A percentile compares a stretch with the other conserved stretches of the same genome.
phyloP scores from a whole-genome alignment of 805 yeast genomes.

The Wickerhamiella azyma region DNA sequence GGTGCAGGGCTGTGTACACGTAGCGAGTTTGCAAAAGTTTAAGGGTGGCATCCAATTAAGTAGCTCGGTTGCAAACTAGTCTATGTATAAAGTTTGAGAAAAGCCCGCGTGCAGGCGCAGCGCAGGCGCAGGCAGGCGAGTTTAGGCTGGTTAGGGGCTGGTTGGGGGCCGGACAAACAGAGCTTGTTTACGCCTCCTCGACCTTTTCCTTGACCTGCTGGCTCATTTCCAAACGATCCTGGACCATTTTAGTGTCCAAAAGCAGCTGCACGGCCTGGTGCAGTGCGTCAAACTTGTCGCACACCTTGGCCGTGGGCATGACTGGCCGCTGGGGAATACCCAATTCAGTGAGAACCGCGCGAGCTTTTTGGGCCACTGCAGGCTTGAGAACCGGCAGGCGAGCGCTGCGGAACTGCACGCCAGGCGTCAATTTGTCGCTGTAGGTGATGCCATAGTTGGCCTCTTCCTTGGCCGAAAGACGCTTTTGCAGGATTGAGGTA shows the following conservation, averaged over 20 bases:
- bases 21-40: too few relatives aligned
- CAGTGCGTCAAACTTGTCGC: slow-evolving; percentile 63
- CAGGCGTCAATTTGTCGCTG: slow-evolving; percentile 47
- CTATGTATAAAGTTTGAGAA: too few relatives aligned
- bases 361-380: slow-evolving; percentile 49
- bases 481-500: slow-evolving; percentile 30
- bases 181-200: neutral
- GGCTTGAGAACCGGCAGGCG: slow-evolving; percentile 71
- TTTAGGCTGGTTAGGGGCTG: too few relatives aligned
- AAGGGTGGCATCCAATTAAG: too few relatives aligned
- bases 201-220: slow-evolving; percentile 29
- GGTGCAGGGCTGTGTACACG: too few relatives aligned
- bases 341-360: slow-evolving; percentile 56
- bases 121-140: too few relatives aligned
- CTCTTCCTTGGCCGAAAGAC: slow-evolving; percentile 63
- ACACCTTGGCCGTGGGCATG: slow-evolving; percentile 72
- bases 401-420: slow-evolving; percentile 69
- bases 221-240: slow-evolving; percentile 79
- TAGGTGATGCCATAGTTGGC: slow-evolving; percentile 70
- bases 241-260: slow-evolving; percentile 72
- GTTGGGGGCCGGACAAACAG: too few relatives aligned
- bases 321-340: slow-evolving; percentile 71
- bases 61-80: too few relatives aligned
- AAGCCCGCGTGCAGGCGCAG: too few relatives aligned
- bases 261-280: slow-evolving; percentile 55